phyloP scores from a whole-genome alignment of 2,329 filamentous ascomycete species.

The Scedosporium boydii region DNA sequence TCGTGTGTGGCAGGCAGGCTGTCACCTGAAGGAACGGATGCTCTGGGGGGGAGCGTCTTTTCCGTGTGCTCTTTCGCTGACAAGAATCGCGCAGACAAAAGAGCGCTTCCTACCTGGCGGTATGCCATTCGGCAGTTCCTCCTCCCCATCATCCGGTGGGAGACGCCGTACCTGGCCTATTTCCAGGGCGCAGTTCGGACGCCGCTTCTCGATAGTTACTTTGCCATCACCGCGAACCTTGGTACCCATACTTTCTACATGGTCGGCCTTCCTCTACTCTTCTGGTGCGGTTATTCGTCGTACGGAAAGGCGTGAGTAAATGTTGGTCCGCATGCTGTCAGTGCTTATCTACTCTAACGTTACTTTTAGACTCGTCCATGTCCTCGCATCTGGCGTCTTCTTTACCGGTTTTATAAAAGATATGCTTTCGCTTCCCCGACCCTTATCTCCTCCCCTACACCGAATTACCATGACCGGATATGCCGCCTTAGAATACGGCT shows the following conservation, averaged over 20 bases:
- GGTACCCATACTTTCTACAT: constrained; percentile 99
- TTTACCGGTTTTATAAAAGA: constrained; percentile 93
- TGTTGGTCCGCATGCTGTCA: not conserved
- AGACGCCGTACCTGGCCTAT: constrained; percentile 87
- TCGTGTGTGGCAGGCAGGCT: not conserved
- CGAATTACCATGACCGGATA: constrained; percentile 97
- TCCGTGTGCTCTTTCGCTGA: not conserved
- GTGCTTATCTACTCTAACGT: not conserved
- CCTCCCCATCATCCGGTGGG: constrained; percentile 83
- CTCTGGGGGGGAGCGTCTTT: not conserved
- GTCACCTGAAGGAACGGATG: not conserved
- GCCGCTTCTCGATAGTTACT: constrained; percentile 86
- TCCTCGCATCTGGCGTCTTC: constrained; percentile 71
- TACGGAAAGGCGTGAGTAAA: constrained; percentile 73
- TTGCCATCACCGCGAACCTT: constrained; percentile 91
- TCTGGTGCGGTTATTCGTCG: constrained; percentile 86
- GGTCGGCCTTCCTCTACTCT: constrained; percentile 85
- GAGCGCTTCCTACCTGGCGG: constrained; percentile 77
- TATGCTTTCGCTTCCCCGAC: constrained; percentile 81
- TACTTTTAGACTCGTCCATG: constrained; percentile 52
- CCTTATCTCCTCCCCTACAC: constrained; percentile 81
- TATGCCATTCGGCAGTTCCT: constrained; percentile 72
- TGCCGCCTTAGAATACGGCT: constrained; percentile 90
- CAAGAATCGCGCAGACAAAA: constrained; percentile 52
- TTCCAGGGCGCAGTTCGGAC: constrained; percentile 74